A percentile compares a stretch with the other conserved stretches of the same genome.
phyloP scores from a whole-genome alignment of 2,329 filamentous ascomycete genomes.

The Podosphaera aphanis region DNA sequence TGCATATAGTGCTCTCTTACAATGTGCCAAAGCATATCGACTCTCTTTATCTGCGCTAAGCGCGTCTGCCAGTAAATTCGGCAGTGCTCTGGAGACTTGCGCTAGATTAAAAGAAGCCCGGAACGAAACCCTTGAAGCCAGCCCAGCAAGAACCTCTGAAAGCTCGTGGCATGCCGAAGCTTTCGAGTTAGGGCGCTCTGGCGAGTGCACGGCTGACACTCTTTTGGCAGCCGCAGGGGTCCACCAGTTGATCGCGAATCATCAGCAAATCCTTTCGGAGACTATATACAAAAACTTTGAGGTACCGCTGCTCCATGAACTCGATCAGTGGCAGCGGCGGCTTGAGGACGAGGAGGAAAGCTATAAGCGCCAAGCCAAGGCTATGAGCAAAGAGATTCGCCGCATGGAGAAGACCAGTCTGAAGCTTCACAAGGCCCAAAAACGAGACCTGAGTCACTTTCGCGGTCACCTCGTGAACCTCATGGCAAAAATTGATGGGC shows the following conservation, averaged over 20 bases:
- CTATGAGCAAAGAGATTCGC: constrained; percentile 35
- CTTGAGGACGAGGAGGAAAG: constrained; percentile 40
- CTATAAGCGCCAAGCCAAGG: constrained; percentile 31
- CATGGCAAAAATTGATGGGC: constrained; percentile 35
- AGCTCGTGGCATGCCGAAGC: not conserved
- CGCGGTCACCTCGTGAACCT: constrained; percentile 38
- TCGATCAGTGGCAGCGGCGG: constrained; percentile 38
- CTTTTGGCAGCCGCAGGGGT: constrained; percentile 38
- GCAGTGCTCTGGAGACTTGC: constrained; percentile 40
- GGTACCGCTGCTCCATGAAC: constrained; percentile 43
- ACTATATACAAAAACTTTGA: constrained; percentile 46
- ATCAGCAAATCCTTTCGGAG: constrained; percentile 46
- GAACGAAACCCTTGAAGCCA: constrained; percentile 28
- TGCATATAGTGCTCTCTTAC: constrained; percentile 37
- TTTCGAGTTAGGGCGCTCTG: constrained; percentile 23
- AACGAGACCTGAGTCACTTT: constrained; percentile 36
- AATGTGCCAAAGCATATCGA: constrained; percentile 39
- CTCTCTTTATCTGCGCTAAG: constrained; percentile 36
- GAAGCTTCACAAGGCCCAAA: constrained; percentile 33
- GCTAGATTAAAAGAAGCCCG: constrained; percentile 45
- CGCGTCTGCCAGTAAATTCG: constrained; percentile 37
- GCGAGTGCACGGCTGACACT: constrained; percentile 36
- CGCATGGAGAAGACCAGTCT: constrained; percentile 40
- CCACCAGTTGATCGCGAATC: constrained; percentile 44
- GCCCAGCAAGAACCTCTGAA: constrained; percentile 6